phyloP scores from a whole-genome alignment of 23 red algal species.

The Gracilariopsis chorda region DNA sequence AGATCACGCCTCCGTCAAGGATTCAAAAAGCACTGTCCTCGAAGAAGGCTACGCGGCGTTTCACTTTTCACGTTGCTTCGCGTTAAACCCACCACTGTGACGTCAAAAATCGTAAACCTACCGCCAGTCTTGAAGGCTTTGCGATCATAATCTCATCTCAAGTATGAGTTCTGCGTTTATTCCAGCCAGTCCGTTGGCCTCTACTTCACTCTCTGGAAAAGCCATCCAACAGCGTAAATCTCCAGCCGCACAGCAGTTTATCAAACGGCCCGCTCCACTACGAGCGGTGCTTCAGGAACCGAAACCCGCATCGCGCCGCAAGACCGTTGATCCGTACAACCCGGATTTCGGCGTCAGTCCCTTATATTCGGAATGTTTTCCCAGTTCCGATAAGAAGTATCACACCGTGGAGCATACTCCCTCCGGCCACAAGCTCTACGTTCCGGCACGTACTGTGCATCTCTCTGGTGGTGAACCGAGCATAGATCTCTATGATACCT shows the following conservation, averaged over 20 bases:
- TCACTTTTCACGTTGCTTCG: too few relatives aligned
- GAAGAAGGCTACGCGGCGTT: too few relatives aligned
- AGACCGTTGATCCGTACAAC: constrained; percentile 80
- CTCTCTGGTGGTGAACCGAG: constrained; percentile 72
- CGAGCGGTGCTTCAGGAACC: constrained; percentile 6
- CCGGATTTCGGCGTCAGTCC: constrained; percentile 77
- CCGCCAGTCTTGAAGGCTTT: too few relatives aligned
- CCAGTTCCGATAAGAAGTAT: constrained; percentile 70
- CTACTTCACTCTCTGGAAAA: background rate
- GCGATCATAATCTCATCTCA: too few relatives aligned
- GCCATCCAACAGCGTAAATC: background rate
- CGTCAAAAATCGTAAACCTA: too few relatives aligned
- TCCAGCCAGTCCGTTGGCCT: background rate
- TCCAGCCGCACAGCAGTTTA: background rate
- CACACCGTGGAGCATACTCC: constrained; percentile 56
- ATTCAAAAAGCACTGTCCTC: too few relatives aligned
- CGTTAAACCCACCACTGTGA: too few relatives aligned
- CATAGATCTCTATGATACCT: constrained; percentile 96
- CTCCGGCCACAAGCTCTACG: constrained; percentile 51
- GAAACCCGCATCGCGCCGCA: constrained; percentile 4
- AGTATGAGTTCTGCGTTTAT: constrained; percentile 5
- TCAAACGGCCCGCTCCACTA: background rate
- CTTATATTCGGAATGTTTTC: constrained; percentile 84
- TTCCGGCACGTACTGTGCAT: constrained; percentile 83
- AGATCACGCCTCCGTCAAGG: too few relatives aligned